Percentiles rank a stretch among this genome's conserved stretches.
Evolutionary conservation across 2,329 filamentous ascomycete species (phyloP).

Genomic region (Erysiphe pulchra): DNA sequence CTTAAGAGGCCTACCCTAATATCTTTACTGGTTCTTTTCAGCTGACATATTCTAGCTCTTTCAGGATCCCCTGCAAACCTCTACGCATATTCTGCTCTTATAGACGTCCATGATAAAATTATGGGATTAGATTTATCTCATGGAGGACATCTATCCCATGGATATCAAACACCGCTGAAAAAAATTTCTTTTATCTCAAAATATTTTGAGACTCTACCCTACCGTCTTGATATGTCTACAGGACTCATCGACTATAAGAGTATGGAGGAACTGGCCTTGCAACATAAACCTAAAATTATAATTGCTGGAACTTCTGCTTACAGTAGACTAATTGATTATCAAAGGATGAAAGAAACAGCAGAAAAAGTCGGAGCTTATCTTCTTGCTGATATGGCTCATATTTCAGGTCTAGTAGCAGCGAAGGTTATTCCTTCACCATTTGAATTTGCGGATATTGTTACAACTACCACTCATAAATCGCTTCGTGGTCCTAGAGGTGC

Average conservation of each 20-base stretch:
- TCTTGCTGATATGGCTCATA: slow-evolving; percentile 95
- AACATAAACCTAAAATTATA: slow-evolving; percentile 90
- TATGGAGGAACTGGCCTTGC: slow-evolving; percentile 65
- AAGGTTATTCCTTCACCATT: slow-evolving; percentile 88
- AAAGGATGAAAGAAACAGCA: slow-evolving; percentile 84
- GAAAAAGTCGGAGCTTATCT: slow-evolving; percentile 87
- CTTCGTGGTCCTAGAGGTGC: slow-evolving; percentile 89
- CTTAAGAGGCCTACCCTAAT: too few relatives aligned
- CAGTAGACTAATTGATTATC: slow-evolving; percentile 93
- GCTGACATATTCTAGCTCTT: neutral
- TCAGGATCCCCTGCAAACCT: slow-evolving; percentile 78
- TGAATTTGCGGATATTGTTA: slow-evolving; percentile 80
- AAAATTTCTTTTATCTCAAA: slow-evolving; percentile 97
- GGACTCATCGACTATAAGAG: slow-evolving; percentile 94
- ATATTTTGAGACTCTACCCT: slow-evolving; percentile 98
- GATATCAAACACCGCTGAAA: slow-evolving; percentile 85
- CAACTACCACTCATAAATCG: slow-evolving; percentile 97
- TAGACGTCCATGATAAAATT: slow-evolving; percentile 80
- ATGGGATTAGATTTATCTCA: slow-evolving; percentile 97
- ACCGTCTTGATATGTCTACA: slow-evolving; percentile 69
- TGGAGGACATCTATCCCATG: slow-evolving; percentile 86
- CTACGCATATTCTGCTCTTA: slow-evolving; percentile 93
- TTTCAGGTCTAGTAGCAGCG: slow-evolving; percentile 82
- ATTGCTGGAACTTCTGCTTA: slow-evolving; percentile 95
- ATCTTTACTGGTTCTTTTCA: too few relatives aligned